Evolutionary conservation across 352 stramenopile genomes (phyloP), one percentile per base, ranked within the genome.

Genomic region (Globisporangium canariense): DNA sequence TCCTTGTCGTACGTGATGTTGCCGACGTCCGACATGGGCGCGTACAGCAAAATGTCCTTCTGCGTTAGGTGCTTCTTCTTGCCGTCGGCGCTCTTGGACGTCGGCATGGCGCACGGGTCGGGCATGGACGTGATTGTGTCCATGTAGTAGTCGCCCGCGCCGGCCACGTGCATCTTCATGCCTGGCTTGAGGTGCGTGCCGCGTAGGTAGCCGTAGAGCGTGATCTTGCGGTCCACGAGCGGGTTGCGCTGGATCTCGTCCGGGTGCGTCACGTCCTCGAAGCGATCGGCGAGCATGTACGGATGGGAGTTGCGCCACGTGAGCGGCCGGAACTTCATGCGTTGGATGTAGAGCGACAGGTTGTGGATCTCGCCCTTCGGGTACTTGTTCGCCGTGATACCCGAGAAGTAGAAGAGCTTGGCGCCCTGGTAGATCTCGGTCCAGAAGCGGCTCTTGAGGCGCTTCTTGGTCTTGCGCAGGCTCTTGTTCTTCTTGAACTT

Each of bases 281-380:
- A 93, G 14, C 98, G 90, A 77, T 99, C 98, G 7, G 97, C 96
- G 3, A 99, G 71, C 68, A 99, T 83, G 77, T 99, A 99, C 30
- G 98, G 96, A 73, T 99, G 98, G n/a, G 97, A 97, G 78, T 99
- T 99, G 13, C 98, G 85, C 98, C 98, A 99, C 47, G 97, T 90
- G 3, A 99, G 74, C 13, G 98, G 98, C 4, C 98, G 86, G 71
- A 98, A 99, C 80, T 99, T 99, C 60, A 98, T 97, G 41, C 97
- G 81, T 16, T 86, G 90, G 67, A 99, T 98, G 71, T 99, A 99
- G 11, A 99, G 75, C 34, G 86, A 97, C 50, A 99, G 75, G 65
- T 99, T 99, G 41, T 98, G 91, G 62, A 99, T 96, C 82, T 99
- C 98, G 65, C 97, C 96, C 73, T 99, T 99, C 22, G 97, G 89